Conservation (phyloP, 78 protist species). For the Dictyostelium brefeldianum region DNA sequence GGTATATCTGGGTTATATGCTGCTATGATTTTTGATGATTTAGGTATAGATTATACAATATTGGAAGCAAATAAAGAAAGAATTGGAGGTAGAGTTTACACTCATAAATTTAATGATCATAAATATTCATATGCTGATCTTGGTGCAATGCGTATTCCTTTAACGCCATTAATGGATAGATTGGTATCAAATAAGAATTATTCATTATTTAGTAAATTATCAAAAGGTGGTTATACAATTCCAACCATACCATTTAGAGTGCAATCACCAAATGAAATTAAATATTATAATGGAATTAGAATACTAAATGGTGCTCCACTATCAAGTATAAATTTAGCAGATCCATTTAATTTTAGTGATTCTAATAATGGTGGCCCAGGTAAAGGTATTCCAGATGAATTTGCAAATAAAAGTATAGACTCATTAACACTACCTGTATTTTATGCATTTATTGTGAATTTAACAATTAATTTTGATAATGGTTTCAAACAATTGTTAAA, state of each 20-base stretch:
- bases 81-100: conserved; percentile 39
- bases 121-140: conserved; percentile 24
- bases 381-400: background rate
- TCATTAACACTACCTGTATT: background rate
- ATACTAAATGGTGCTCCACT: background rate
- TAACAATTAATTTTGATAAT: conserved; percentile 1
- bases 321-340: background rate
- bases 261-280: background rate
- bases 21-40: conserved; percentile 18
- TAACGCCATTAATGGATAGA: conserved; percentile 21
- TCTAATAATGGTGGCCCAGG: background rate
- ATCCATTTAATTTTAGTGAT: conserved; percentile 1
- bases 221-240: background rate
- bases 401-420: background rate
- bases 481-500: conserved; percentile 20
- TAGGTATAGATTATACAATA: conserved; percentile 27
- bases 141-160: conserved; percentile 54
- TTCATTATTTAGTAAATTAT: conserved; percentile 16
- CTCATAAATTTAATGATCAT: background rate
- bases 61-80: conserved; percentile 19
- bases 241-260: conserved; percentile 12
- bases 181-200: background rate
- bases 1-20: conserved; percentile 49
- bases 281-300: conserved; percentile 6
- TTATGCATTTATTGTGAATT: background rate